Percentiles rank a stretch among this genome's conserved stretches.
These are phyloP conservation scores for Plasmodium billcollinsi DNA, from an alignment of 169 alveolate species.

Conservation along the genomic window DNA sequence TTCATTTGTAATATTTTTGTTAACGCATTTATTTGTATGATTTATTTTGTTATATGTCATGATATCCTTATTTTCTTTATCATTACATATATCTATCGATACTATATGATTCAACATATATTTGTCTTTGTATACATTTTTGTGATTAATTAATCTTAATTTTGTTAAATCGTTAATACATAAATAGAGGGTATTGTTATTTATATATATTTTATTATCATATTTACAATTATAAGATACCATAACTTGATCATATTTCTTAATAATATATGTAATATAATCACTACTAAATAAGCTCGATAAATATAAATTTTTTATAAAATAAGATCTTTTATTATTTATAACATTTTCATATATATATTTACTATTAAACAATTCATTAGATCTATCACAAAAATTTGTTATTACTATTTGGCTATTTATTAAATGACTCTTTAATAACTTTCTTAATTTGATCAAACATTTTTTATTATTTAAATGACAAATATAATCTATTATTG, in stretches of 20 bases:
- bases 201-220: slow-evolving; percentile 61
- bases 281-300: slow-evolving; percentile 45
- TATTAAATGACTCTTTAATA: slow-evolving; percentile 10
- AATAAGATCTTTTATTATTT: slow-evolving; percentile 26
- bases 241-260: slow-evolving; percentile 31
- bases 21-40: background rate
- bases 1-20: background rate
- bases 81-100: slow-evolving; percentile 10
- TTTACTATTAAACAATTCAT: slow-evolving; percentile 33
- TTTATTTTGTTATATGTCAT: background rate
- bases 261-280: slow-evolving; percentile 28
- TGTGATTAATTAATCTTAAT: slow-evolving; percentile 46
- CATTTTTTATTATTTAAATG: slow-evolving; percentile 30
- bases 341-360: slow-evolving; percentile 22
- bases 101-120: slow-evolving; percentile 14
- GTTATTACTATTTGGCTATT: slow-evolving; percentile 60
- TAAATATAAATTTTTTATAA: slow-evolving; percentile 36
- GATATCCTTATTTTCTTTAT: background rate
- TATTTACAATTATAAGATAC: slow-evolving; percentile 32
- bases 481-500: slow-evolving; percentile 13
- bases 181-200: slow-evolving; percentile 11
- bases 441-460: slow-evolving; percentile 13
- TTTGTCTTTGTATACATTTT: slow-evolving; percentile 37
- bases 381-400: slow-evolving; percentile 46
- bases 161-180: slow-evolving; percentile 54